Base-by-base conservation (phyloP, 352 stramenopile species). In the Pythium angustatum region DNA sequence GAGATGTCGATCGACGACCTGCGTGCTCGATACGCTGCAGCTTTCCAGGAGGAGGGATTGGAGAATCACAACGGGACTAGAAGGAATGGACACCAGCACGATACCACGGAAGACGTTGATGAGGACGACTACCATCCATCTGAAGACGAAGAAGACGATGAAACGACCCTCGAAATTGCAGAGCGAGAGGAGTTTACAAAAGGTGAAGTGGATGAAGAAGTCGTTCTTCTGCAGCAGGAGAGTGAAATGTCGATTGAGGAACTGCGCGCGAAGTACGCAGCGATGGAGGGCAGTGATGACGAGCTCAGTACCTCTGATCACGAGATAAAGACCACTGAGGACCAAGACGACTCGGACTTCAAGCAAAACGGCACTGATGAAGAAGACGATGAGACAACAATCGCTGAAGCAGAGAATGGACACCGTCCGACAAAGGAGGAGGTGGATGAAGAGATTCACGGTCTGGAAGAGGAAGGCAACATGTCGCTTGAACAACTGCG, bases 241-340 rank as follows among this genome's bases (percentile, higher is more conserved):
- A 88, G 77, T 21, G 87, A 98, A 68, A 86, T 99, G 69, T 93
- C 96, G 0, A 83, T 99, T 21, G 94, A 99, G 11, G 73, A 90
- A 33, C 64, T 94, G 24, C 65, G 74, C 17, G 80, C 80, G 11
- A 69, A 75, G 45, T 91, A 91, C 54, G 63, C 63, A 24, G 34
- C 43, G 5, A 66, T 49, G 50, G 62, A 81, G 24, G 62, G 74
- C 3, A 24, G 45, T 5, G 49, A 57, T 0, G 38, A 49, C 31
- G 58, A 45, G 12, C 17, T 4, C 2, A 8, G 2, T 22, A 1
- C 15, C 4, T 41, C 53, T 10, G 12, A 31, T 43, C 11, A 14
- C 15, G 24, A 19, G 15, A 19, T 26, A 17, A 15, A 60, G 2
- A 38, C 19, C 9, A 7, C 9, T 31, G 43, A 28, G 24, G 56